Percentiles rank a stretch among this genome's conserved stretches.
Conservation (phyloP, 1,284 basidiomycete species). For the Tremellales sp. region DNA sequence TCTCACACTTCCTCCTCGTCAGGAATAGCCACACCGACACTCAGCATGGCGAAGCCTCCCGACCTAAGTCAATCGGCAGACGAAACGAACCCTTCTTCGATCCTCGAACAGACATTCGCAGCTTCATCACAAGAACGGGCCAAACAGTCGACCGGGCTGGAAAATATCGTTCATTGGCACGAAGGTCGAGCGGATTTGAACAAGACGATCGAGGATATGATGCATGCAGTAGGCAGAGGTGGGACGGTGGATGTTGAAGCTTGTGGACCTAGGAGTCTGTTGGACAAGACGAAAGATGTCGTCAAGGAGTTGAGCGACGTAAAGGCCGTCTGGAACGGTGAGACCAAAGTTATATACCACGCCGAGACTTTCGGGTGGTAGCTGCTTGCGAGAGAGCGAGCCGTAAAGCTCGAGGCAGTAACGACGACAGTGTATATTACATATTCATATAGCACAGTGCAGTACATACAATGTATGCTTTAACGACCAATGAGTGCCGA, state of each 20-base stretch:
- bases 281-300: constrained; percentile 13
- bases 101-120: constrained; percentile 5
- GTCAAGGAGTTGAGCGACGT: constrained; percentile 13
- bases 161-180: constrained; percentile 19
- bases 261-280: constrained; percentile 21
- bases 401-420: too few relatives aligned
- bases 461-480: too few relatives aligned
- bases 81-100: neutral
- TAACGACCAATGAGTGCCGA: too few relatives aligned
- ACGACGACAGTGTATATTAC: neutral
- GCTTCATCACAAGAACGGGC: constrained; percentile 3
- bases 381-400: neutral
- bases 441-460: neutral
- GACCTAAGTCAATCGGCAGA: constrained; percentile 5
- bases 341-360: constrained; percentile 18
- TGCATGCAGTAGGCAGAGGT: constrained; percentile 8
- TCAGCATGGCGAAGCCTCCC: neutral
- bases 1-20: constrained; percentile 1
- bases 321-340: constrained; percentile 15
- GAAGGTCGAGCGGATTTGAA: constrained; percentile 23
- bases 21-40: constrained; percentile 5
- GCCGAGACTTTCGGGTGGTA: constrained; percentile 32
- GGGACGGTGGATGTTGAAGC: constrained; percentile 19
- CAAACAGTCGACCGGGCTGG: constrained; percentile 9
- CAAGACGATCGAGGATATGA: constrained; percentile 12